Conservation (phyloP, 2,329 filamentous ascomycete species). For the Cladosporium velox region DNA sequence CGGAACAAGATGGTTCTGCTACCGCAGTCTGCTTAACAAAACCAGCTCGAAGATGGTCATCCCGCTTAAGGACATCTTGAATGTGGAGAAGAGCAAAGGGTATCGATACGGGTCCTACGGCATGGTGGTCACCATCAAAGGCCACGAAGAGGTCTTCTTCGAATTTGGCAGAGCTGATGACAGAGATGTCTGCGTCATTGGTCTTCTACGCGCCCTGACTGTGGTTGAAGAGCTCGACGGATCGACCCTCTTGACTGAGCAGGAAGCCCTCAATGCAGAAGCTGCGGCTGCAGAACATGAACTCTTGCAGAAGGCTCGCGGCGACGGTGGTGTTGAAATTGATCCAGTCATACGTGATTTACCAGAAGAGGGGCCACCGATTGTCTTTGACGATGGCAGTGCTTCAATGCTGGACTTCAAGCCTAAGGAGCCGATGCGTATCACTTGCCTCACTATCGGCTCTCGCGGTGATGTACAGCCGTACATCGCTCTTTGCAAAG, state of each 20-base stretch:
- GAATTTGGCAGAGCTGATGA: constrained; percentile 78
- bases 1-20: constrained; percentile 84
- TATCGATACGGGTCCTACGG: constrained; percentile 91
- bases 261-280: constrained; percentile 70
- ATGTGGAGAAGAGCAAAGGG: constrained; percentile 90
- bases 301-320: constrained; percentile 73
- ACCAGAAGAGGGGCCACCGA: constrained; percentile 64
- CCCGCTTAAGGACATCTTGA: constrained; percentile 87
- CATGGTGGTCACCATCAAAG: constrained; percentile 87
- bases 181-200: constrained; percentile 86
- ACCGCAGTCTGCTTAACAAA: constrained; percentile 84
- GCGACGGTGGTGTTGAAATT: constrained; percentile 43
- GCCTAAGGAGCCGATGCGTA: constrained; percentile 72
- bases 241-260: constrained; percentile 65
- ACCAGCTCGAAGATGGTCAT: constrained; percentile 90
- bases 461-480: constrained; percentile 95
- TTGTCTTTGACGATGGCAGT: constrained; percentile 85
- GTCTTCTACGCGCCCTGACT: constrained; percentile 75
- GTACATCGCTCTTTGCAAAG: constrained; percentile 95
- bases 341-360: constrained; percentile 25
- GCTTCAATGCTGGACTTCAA: constrained; percentile 92
- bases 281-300: constrained; percentile 42
- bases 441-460: constrained; percentile 94
- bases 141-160: constrained; percentile 95
- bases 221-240: constrained; percentile 70